These are phyloP conservation scores for Phlyctochytrium arcticum DNA, from an alignment of 192 early-diverging fungal genomes.

Conservation along the genomic window DNA sequence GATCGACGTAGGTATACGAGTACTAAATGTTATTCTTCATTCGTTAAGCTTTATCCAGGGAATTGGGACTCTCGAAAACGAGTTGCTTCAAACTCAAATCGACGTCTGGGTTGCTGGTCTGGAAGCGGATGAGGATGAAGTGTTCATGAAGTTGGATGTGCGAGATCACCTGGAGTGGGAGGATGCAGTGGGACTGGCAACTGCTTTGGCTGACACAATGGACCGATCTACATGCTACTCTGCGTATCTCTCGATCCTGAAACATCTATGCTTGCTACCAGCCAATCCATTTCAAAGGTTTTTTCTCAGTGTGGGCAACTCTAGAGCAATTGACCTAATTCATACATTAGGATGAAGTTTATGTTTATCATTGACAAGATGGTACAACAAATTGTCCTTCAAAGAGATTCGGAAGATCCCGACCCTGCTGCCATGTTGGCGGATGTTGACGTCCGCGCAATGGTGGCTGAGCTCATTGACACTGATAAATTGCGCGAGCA, in stretches of 20 bases:
- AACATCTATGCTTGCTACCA: slow-evolving; percentile 40
- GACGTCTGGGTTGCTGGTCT: slow-evolving; percentile 47
- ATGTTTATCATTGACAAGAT: slow-evolving; percentile 50
- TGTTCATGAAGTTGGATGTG: slow-evolving; percentile 20
- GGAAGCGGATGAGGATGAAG: slow-evolving; percentile 48
- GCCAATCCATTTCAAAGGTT: slow-evolving; percentile 42
- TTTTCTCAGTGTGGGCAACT: not conserved
- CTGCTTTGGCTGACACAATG: slow-evolving; percentile 24
- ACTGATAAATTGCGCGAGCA: slow-evolving; percentile 31
- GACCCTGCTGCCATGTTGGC: slow-evolving; percentile 39
- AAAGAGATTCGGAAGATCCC: slow-evolving; percentile 39
- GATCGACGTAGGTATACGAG: slow-evolving; percentile 39
- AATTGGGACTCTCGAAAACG: slow-evolving; percentile 44
- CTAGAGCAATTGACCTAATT: not conserved
- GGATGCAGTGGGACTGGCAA: slow-evolving; percentile 7
- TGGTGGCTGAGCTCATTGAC: slow-evolving; percentile 38
- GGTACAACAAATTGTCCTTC: slow-evolving; percentile 44
- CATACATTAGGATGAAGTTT: slow-evolving; percentile 39
- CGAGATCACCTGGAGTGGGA: slow-evolving; percentile 18
- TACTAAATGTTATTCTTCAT: not conserved
- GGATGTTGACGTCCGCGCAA: slow-evolving; percentile 32
- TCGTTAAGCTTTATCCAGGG: slow-evolving; percentile 24
- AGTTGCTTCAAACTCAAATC: slow-evolving; percentile 51
- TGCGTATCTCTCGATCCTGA: slow-evolving; percentile 29
- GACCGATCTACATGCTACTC: slow-evolving; percentile 27